Base-by-base conservation (phyloP, 371 early-diverging fungal species). In the Lichtheimia ramosa region DNA sequence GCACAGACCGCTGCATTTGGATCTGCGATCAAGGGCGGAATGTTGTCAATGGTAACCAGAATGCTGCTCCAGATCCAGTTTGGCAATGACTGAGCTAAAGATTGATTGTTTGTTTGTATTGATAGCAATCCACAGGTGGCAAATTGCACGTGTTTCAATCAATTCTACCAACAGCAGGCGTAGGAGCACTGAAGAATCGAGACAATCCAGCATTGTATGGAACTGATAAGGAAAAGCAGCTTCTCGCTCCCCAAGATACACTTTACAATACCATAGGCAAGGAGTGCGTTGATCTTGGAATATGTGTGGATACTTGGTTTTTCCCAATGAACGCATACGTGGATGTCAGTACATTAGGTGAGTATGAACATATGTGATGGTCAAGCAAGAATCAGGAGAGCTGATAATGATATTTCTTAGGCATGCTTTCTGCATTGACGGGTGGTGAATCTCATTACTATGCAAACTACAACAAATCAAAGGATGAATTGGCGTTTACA, bases 381-480 rank as follows among this genome's bases (percentile, higher is more conserved):
- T 34, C 40, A 25, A 2, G 10, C 10, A 8, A 10, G 34, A 34
- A 34, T 7, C 7, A 5, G 10, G 34, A 2, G 34, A 34, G 0
- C 34, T 34, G 10, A 34, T 8, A 10, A 2, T 34, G 34, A 34
- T 34, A 10, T 34, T 73, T 72, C 43, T 54, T 80, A 70, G 91
- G 95, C 53, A 69, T 83, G 39, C 68, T 98, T 23, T 71, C 93
- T 40, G 83, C 88, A 6, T 55, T 94, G 40, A 97, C 97, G 5
- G 93, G 94, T n/a, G 99, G 99, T 21, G 93, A 93, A 54, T 85
- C 82, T 6, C 82, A 87, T 65, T 77, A 81, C 66, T 97, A 92
- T 68, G 83, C 84, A 3, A 83, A 89, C 63, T 98, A 95, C 71
- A 81, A 92, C 48, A 46, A 21, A 16, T 67, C 54, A 14, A 77